phyloP scores from a whole-genome alignment of 2,329 filamentous ascomycete species.

The Botryotinia globosa region DNA sequence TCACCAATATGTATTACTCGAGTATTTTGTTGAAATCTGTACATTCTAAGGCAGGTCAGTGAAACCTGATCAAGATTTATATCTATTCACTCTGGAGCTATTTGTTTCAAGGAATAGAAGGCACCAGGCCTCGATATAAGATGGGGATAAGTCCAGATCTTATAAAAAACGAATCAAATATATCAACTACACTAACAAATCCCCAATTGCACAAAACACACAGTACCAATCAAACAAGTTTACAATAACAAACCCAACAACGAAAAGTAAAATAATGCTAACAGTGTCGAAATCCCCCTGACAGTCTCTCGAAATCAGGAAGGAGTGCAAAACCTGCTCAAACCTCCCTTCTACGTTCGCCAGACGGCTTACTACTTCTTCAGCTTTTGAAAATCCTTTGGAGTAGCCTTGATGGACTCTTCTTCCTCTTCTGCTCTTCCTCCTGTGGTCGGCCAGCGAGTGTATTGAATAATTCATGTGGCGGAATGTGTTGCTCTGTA shows the following conservation, averaged over 20 bases:
- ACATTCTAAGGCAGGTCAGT: fast-evolving
- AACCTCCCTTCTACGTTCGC: background rate
- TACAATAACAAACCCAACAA: background rate
- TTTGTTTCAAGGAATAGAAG: background rate
- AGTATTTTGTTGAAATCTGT: background rate
- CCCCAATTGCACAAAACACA: background rate
- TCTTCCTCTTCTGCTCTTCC: background rate
- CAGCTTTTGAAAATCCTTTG: background rate
- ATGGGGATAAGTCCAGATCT: background rate
- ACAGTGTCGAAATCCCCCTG: background rate
- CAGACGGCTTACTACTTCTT: background rate
- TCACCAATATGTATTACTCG: background rate
- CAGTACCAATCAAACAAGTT: background rate
- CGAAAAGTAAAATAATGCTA: background rate
- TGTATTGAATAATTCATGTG: fast-evolving
- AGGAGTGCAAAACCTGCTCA: background rate
- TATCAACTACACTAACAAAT: background rate
- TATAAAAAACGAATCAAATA: background rate
- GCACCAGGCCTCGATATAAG: background rate
- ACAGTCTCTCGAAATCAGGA: background rate
- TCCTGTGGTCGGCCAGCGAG: background rate
- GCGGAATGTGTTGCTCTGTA: fast-evolving
- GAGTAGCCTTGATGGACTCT: background rate
- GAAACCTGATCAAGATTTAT: background rate
- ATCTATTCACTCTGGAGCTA: background rate